Evolutionary conservation across 2,329 filamentous ascomycete genomes (phyloP).

Genomic region (Fusarium brachygibbosum): DNA sequence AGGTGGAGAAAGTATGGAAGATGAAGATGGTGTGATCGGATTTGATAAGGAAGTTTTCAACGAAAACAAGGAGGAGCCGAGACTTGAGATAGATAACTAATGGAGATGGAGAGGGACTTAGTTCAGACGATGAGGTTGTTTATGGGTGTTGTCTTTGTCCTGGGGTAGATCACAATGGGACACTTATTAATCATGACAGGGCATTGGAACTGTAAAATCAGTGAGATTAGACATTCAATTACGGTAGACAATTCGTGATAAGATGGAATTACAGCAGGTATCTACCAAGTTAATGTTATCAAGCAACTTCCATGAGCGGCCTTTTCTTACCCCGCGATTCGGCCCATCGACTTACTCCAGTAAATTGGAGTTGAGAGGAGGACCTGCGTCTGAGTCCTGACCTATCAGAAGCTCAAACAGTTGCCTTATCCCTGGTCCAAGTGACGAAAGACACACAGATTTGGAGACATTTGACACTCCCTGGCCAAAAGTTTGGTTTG

Average conservation of each 20-base stretch:
- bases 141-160: not conserved
- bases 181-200: not conserved
- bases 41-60: conserved; percentile 20
- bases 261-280: not conserved
- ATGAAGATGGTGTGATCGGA: conserved; percentile 32
- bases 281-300: not conserved
- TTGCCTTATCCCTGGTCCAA: conserved; percentile 31
- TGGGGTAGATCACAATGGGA: not conserved
- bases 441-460: conserved; percentile 22
- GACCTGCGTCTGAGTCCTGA: not conserved
- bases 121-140: conserved; percentile 10
- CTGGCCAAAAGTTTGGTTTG: not conserved
- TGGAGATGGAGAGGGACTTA: conserved; percentile 1
- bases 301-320: conserved; percentile 21
- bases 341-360: not conserved
- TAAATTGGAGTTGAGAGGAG: conserved; percentile 10
- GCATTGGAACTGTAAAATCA: not conserved
- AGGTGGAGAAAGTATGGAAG: conserved; percentile 27
- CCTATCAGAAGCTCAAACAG: conserved; percentile 34
- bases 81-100: not conserved
- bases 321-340: conserved; percentile 37
- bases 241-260: not conserved
- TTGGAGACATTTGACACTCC: conserved; percentile 1
- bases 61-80: not conserved
- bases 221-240: not conserved